Conservation (phyloP, 163 green algal genomes). For the Botryococcus braunii region DNA sequence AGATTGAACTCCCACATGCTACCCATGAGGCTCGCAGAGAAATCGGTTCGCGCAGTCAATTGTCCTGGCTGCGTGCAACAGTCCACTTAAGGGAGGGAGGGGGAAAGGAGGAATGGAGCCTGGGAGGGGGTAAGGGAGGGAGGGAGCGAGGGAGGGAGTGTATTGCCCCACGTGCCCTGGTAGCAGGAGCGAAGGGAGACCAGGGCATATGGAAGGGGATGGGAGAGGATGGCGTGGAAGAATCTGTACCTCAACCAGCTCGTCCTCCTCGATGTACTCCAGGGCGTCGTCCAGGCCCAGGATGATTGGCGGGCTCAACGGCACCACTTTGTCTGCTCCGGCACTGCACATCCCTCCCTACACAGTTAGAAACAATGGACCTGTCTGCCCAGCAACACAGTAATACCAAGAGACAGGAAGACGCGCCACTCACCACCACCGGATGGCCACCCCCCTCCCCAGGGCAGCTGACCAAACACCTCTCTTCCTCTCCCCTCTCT, state of each 20-base stretch:
- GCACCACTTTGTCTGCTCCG: constrained; percentile 63
- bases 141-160: not conserved
- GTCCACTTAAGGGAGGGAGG: too few relatives aligned
- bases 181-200: not conserved
- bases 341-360: constrained; percentile 16
- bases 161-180: not conserved
- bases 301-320: constrained; percentile 54
- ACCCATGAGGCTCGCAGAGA: too few relatives aligned
- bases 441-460: too few relatives aligned
- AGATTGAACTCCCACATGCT: too few relatives aligned
- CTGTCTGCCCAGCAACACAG: not conserved
- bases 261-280: constrained; percentile 95
- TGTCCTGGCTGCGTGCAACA: too few relatives aligned
- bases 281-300: constrained; percentile 90
- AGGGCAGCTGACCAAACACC: too few relatives aligned
- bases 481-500: too few relatives aligned
- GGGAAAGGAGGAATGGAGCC: not conserved
- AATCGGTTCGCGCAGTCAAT: too few relatives aligned
- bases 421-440: too few relatives aligned
- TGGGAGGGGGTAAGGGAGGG: not conserved
- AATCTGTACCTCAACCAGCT: constrained; percentile 75
- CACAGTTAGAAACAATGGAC: not conserved
- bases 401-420: not conserved
- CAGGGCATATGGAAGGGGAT: not conserved
- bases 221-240: not conserved